Evolutionary conservation across 345 rosid genomes (phyloP).

Genomic region (Turnera subulata): DNA sequence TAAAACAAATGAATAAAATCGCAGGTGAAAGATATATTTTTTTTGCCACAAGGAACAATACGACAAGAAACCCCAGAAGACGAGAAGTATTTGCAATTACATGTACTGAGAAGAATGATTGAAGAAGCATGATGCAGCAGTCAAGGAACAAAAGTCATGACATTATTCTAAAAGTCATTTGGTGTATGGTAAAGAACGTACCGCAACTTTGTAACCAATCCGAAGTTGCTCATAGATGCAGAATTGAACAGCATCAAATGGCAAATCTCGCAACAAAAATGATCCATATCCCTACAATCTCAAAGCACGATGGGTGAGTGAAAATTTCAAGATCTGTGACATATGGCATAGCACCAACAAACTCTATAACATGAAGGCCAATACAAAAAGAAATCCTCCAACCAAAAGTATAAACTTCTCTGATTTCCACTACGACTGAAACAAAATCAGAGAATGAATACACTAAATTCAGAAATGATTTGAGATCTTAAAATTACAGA

Average conservation of each 20-base stretch:
- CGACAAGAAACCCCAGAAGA: not conserved
- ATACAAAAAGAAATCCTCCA: not conserved
- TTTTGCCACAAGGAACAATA: not conserved
- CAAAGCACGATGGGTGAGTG: conserved; percentile 1
- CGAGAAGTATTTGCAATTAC: not conserved
- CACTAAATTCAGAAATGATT: not conserved
- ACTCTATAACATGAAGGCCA: too few species aligned
- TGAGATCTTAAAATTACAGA: not conserved
- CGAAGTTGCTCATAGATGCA: conserved; percentile 95
- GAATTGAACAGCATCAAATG: conserved; percentile 95
- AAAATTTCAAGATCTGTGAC: not conserved
- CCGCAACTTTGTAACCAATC: conserved; percentile 76
- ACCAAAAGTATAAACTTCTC: not conserved
- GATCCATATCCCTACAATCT: conserved; percentile 79
- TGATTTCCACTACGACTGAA: not conserved
- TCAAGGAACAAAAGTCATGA: not conserved
- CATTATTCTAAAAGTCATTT: conserved; percentile 3
- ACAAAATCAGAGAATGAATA: conserved; percentile 1
- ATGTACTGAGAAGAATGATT: not conserved
- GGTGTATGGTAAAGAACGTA: conserved; percentile 32
- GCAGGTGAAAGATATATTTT: not conserved
- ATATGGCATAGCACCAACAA: too few species aligned
- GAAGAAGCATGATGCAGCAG: not conserved
- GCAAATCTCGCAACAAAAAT: conserved; percentile 81
- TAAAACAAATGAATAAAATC: not conserved